A percentile compares a stretch with the other conserved stretches of the same genome.
Evolutionary conservation across 306 rosid genomes (phyloP).

Genomic region (Lagenaria siceraria): DNA sequence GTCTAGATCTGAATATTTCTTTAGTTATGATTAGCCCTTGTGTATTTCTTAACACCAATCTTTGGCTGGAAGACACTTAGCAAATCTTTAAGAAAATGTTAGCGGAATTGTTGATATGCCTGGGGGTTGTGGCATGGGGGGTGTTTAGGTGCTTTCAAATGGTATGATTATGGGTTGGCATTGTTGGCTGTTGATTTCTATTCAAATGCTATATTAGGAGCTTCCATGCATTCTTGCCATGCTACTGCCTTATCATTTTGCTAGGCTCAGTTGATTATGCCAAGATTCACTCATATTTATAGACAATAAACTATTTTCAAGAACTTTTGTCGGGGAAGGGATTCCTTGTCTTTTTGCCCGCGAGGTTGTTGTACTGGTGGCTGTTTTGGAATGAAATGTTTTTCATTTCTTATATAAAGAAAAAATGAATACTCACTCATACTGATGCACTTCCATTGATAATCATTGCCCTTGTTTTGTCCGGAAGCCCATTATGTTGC

Average conservation of each 20-base stretch:
- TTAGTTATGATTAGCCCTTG: background rate
- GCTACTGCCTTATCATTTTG: too few relatives aligned
- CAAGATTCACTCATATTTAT: too few relatives aligned
- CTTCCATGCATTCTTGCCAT: background rate
- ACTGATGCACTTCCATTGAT: background rate
- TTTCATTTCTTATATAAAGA: too few relatives aligned
- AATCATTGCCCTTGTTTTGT: background rate
- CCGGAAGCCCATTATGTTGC: background rate
- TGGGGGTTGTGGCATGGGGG: background rate
- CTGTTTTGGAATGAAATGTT: too few relatives aligned
- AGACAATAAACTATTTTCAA: too few relatives aligned
- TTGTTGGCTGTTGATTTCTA: too few relatives aligned
- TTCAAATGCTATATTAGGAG: too few relatives aligned
- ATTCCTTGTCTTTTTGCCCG: too few relatives aligned
- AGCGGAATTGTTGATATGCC: background rate
- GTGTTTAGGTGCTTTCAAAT: background rate
- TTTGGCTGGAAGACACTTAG: background rate
- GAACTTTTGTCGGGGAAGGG: too few relatives aligned
- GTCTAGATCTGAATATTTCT: background rate
- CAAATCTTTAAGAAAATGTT: background rate
- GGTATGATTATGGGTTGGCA: too few relatives aligned
- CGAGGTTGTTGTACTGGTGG: too few relatives aligned
- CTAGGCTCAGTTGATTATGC: too few relatives aligned
- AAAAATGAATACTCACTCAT: background rate
- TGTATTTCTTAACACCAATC: background rate